Conservation (phyloP, 257 asterid genomes). For the Nicotiana benthamiana region DNA sequence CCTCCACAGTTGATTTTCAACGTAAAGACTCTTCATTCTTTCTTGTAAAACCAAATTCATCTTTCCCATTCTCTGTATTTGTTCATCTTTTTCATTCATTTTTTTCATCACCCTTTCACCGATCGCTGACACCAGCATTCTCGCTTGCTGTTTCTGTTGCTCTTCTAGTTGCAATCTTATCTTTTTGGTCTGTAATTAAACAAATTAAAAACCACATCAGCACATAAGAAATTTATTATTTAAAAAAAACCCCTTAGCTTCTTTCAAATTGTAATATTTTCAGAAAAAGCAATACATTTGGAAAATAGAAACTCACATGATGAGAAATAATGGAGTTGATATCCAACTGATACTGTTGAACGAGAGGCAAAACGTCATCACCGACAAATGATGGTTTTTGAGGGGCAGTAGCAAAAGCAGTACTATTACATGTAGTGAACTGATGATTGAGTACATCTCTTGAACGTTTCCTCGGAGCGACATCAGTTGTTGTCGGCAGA, state of each 20-base stretch:
- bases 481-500: conserved; percentile 11
- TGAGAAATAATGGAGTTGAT: conserved; percentile 55
- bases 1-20: conserved; percentile 62
- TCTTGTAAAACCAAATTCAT: conserved; percentile 56
- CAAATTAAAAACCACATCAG: not conserved
- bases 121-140: conserved; percentile 34
- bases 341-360: conserved; percentile 56
- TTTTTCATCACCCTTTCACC: conserved; percentile 48
- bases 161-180: conserved; percentile 58
- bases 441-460: conserved; percentile 32
- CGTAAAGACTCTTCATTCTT: conserved; percentile 36
- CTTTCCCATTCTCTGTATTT: conserved; percentile 51
- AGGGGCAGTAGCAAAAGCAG: not conserved
- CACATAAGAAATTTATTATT: not conserved
- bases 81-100: conserved; percentile 65
- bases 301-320: conserved; percentile 33
- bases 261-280: not conserved
- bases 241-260: not conserved
- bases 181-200: conserved; percentile 33
- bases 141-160: conserved; percentile 52
- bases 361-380: conserved; percentile 35
- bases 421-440: not conserved
- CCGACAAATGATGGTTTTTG: conserved; percentile 29
- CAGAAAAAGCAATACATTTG: not conserved
- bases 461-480: conserved; percentile 42